Evolutionary conservation across 2,329 filamentous ascomycete species (phyloP), one percentile per base, ranked within the genome.

Genomic region (Fusarium domesticum): DNA sequence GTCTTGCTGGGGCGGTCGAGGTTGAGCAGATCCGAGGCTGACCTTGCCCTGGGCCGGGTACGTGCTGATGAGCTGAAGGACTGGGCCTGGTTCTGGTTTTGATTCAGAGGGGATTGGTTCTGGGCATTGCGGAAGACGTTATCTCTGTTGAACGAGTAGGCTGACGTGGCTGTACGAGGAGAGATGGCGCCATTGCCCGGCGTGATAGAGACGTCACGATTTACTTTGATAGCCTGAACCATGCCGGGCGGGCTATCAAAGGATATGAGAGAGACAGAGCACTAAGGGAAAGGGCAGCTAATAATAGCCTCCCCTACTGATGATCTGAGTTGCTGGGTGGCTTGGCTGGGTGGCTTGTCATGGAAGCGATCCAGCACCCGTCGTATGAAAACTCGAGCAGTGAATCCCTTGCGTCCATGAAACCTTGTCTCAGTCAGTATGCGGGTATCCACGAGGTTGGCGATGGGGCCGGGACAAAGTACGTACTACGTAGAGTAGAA

Each of bases 321-420:
- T 18, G 18, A 20, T 6, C 16, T 19, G 18, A 16, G 8, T 14
- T 35, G 23, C 23, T 28, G 23, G 23, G 8, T 28, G 23, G 23
- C 7, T 30, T 18, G 14, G 39, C 19, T 18, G 32, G 6, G 18
- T 16, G 17, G 23, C 14, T 28, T 28, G 8, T 28, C 23, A 28
- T 28, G 23, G 23, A 12, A 28, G 14, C 23, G 14, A 28, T 28
- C 23, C 23, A 28, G 23, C 23, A 28, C 23, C 23, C 10, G 23
- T 28, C 5, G 8, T 40, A 47, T 51, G 34, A 33, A 42, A 44
- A 48, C 33, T 53, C 54, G 57, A 39, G 35, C 36, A 49, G 48
- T 45, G 45, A 54, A 45, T 42, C 48, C 48, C 56, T 59, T 47
- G 45, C 48, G 54, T 57, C 50, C 50, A 56, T 57, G 39, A 54